phyloP scores from a whole-genome alignment of 2,329 filamentous ascomycete genomes.

The Thermochaetoides dissita region DNA sequence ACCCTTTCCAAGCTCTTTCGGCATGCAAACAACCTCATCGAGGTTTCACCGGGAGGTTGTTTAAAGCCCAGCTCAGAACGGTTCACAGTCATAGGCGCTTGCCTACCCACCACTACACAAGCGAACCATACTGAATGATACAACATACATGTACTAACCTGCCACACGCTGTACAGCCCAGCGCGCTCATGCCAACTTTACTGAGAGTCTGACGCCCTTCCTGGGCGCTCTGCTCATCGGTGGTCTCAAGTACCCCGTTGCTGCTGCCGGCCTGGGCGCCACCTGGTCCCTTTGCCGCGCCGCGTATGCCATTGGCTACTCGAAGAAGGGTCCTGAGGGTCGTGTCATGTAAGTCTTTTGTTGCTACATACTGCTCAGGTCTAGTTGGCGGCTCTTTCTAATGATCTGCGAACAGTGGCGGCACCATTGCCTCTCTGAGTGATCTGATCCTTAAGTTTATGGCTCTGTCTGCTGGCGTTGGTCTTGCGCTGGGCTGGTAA shows the following conservation, averaged over 20 bases:
- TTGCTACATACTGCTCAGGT: not conserved
- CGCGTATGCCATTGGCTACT: constrained; percentile 43
- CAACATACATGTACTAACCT: not conserved
- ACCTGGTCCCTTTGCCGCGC: constrained; percentile 39
- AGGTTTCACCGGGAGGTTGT: no score
- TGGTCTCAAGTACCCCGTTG: constrained; percentile 39
- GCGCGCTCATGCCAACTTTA: constrained; percentile 49
- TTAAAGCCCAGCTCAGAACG: no score
- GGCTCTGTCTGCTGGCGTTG: constrained; percentile 29
- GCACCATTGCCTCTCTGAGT: constrained; percentile 20
- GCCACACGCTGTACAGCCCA: constrained; percentile 27
- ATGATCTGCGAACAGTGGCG: constrained; percentile 22
- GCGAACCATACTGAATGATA: not conserved
- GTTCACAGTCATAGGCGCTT: no score
- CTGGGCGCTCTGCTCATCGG: constrained; percentile 39
- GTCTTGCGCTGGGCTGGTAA: constrained; percentile 23
- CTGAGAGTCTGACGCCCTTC: constrained; percentile 44
- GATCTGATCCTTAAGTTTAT: constrained; percentile 28
- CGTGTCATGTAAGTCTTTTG: constrained; percentile 20
- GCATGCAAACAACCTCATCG: no score
- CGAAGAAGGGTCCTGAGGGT: constrained; percentile 30
- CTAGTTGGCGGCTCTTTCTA: not conserved
- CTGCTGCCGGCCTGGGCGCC: constrained; percentile 34
- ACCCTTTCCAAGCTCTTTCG: no score
- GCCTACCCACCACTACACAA: no score